phyloP scores from a whole-genome alignment of 148 eudicot genomes.

The Arctostaphylos glauca region DNA sequence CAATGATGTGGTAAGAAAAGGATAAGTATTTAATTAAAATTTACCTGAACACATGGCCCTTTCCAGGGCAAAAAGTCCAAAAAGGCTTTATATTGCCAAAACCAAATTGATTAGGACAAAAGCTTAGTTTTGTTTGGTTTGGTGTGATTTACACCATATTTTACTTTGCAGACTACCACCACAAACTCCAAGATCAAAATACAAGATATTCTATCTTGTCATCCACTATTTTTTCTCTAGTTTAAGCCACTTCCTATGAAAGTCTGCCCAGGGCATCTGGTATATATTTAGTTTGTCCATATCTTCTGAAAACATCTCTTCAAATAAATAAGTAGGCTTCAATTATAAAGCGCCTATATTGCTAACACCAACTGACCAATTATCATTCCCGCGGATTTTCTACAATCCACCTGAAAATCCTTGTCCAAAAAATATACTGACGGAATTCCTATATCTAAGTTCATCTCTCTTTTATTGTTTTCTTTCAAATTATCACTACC shows the following conservation, averaged over 20 bases:
- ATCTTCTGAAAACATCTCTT: neutral
- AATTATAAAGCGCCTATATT: neutral
- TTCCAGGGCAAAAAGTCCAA: neutral
- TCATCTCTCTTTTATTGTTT: neutral
- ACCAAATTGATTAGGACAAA: neutral
- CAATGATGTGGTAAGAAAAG: neutral
- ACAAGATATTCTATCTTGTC: neutral
- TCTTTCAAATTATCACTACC: neutral
- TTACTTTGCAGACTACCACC: neutral
- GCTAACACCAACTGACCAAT: slow-evolving; percentile 3
- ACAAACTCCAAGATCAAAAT: neutral
- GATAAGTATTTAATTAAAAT: neutral
- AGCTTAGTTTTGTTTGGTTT: neutral
- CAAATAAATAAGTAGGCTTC: neutral
- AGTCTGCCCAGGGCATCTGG: neutral
- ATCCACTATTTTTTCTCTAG: slow-evolving; percentile 1
- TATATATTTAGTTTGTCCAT: neutral
- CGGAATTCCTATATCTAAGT: neutral
- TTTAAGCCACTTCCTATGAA: neutral
- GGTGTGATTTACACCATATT: neutral
- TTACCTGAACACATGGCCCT: neutral
- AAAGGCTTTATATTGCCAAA: neutral
- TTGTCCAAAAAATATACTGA: neutral
- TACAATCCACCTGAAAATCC: neutral
- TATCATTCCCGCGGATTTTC: neutral